These are phyloP conservation scores for Laguncularia racemosa DNA, from an alignment of 345 rosid genomes.

Conservation along the genomic window DNA sequence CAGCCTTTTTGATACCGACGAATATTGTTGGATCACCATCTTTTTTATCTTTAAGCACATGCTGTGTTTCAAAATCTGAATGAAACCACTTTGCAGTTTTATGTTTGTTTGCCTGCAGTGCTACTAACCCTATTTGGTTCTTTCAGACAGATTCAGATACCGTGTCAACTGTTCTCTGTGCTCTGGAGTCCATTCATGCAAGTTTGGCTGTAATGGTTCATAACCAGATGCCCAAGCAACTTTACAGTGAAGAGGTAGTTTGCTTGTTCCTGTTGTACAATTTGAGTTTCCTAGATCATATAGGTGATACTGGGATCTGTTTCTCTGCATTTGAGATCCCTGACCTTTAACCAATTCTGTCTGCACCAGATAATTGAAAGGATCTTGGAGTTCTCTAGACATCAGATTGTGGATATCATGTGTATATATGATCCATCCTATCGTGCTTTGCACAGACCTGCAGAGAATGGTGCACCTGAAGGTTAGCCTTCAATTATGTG, in stretches of 20 bases:
- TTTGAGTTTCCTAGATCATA: too few species aligned
- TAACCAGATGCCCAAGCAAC: constrained; percentile 89
- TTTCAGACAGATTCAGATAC: constrained; percentile 81
- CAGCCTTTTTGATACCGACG: too few species aligned
- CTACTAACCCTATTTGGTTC: neutral
- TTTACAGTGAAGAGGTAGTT: constrained; percentile 88
- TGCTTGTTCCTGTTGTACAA: neutral
- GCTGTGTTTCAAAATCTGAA: too few species aligned
- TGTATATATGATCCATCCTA: constrained; percentile 88
- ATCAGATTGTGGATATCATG: constrained; percentile 80
- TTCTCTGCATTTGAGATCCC: constrained; percentile 4
- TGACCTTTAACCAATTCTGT: neutral
- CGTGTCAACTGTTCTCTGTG: constrained; percentile 56
- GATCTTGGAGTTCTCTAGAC: constrained; percentile 89
- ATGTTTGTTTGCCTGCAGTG: too few species aligned
- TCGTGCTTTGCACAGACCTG: constrained; percentile 77
- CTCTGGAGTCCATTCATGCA: constrained; percentile 95
- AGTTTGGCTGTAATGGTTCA: constrained; percentile 86
- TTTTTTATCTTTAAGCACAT: too few species aligned
- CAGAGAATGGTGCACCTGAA: constrained; percentile 61
- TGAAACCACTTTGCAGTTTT: too few species aligned
- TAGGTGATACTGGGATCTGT: neutral
- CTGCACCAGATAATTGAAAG: constrained; percentile 78
- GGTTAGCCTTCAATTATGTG: constrained; percentile 34
- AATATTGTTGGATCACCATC: too few species aligned